Conservation (phyloP, 148 eudicot species). For the Rhododendron vialii region DNA sequence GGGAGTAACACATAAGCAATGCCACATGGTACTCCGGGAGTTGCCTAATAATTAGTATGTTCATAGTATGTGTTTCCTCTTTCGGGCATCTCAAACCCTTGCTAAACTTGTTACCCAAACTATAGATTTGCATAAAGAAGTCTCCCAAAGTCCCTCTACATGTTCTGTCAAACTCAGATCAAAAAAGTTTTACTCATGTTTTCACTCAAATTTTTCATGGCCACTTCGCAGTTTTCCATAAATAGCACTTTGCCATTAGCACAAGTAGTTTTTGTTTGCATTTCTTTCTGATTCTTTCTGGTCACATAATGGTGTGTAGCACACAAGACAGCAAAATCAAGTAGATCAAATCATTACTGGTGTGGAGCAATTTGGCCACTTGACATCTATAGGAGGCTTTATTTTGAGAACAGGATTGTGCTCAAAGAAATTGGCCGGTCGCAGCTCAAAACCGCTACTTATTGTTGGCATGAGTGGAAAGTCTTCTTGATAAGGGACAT, state of each 20-base stretch:
- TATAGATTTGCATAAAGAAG: too few relatives aligned
- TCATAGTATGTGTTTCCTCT: too few relatives aligned
- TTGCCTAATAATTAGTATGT: too few relatives aligned
- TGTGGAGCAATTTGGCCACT: conserved; percentile 2
- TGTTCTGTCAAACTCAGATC: too few relatives aligned
- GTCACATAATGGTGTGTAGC: not conserved
- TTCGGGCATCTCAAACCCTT: too few relatives aligned
- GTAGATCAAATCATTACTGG: not conserved
- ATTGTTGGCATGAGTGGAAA: conserved; percentile 53
- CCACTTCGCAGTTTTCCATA: not conserved
- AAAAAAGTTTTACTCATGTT: not conserved
- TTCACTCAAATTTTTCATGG: not conserved
- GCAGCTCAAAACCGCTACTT: conserved; percentile 32
- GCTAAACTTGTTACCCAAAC: too few relatives aligned
- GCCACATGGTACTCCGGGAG: too few relatives aligned
- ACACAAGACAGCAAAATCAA: not conserved
- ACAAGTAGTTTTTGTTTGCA: not conserved
- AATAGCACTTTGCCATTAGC: not conserved
- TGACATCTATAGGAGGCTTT: conserved; percentile 8
- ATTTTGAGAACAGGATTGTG: conserved; percentile 34
- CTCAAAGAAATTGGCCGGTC: conserved; percentile 42
- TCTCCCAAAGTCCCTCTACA: too few relatives aligned
- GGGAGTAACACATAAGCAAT: too few relatives aligned
- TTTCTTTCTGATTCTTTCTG: not conserved
- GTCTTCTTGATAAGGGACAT: conserved; percentile 46